Base-by-base conservation (phyloP, 1,284 basidiomycete genomes). In the Ceratobasidium sp. region DNA sequence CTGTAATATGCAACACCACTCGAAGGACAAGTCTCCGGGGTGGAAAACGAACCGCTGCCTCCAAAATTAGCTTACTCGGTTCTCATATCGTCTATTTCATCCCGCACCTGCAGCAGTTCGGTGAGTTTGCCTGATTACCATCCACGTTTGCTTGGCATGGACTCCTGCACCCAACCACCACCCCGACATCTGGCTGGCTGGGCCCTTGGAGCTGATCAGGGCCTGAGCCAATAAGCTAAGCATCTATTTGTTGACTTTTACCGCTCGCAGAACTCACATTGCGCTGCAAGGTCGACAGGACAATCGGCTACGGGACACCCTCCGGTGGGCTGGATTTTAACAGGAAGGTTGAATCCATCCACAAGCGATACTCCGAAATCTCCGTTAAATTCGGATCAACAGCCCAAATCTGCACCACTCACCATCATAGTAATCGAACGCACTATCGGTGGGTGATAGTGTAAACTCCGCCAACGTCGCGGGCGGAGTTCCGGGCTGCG, bases 401-500 rank as follows among this genome's bases (percentile, higher is more conserved):
- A 29, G 46, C 16, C 24, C 24, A 19, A 22, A 9, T 39, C 56
- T 14, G 19, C 14, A 3, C 11, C 16, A 8, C 49, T 63, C 31
- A 74, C 74, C 64, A 72, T 79, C 79, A 71, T 79, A 79, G 76
- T 81, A 86, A 76, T 88, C 87, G 1, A 8, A 51, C 22, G 48
- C 54, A 41, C 77, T 76, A 63, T 24, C 65, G 29, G 53, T 74
- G 31, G 64, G 66, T 24, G 62, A 62, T 37, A 76, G 51, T 34
- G 76, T 77, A 22, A 71, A 77, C 51, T 77, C 76, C 4, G 79
- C 79, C 22, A 89, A 81, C 19, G 86, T 84, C 8, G 86, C 87
- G 65, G 89, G 89, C 34, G 88, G 87, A 9, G 88, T 85, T 76
- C 89, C 88, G 22, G 86, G 77, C 9, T 81, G 78, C 77, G 84